These are phyloP conservation scores for Sporothrix pseudoabietina DNA, from an alignment of 2,329 filamentous ascomycete species.

Conservation along the genomic window DNA sequence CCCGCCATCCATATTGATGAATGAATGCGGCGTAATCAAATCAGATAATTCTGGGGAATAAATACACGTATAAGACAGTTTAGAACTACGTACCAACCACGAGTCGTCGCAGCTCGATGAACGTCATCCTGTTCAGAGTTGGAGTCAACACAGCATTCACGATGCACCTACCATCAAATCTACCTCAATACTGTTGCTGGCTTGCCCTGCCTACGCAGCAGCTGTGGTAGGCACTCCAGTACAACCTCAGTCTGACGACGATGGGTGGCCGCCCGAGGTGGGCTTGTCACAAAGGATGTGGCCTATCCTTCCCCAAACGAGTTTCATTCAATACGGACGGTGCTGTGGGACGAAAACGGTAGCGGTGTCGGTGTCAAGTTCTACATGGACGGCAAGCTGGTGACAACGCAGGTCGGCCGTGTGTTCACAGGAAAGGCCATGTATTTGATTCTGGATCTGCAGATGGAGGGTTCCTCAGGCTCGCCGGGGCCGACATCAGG, in stretches of 20 bases:
- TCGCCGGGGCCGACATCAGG: slow-evolving; percentile 44
- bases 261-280: slow-evolving; percentile 61
- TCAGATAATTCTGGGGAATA: too few relatives aligned
- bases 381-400: slow-evolving; percentile 54
- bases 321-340: slow-evolving; percentile 55
- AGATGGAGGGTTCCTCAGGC: slow-evolving; percentile 52
- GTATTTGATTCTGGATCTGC: slow-evolving; percentile 50
- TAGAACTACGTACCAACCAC: not conserved
- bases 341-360: slow-evolving; percentile 55
- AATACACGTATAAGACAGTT: not conserved
- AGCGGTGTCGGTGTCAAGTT: slow-evolving; percentile 56
- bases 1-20: not conserved
- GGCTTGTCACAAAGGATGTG: slow-evolving; percentile 60
- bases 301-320: slow-evolving; percentile 49
- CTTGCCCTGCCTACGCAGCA: not conserved
- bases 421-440: slow-evolving; percentile 53
- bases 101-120: not conserved
- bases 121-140: not conserved
- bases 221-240: not conserved
- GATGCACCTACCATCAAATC: not conserved
- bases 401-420: slow-evolving; percentile 54
- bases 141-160: not conserved
- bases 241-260: not conserved
- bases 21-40: not conserved
- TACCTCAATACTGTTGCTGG: not conserved